These are phyloP conservation scores for Corymbia calophylla DNA, from an alignment of 441 rosid species.

Conservation along the genomic window DNA sequence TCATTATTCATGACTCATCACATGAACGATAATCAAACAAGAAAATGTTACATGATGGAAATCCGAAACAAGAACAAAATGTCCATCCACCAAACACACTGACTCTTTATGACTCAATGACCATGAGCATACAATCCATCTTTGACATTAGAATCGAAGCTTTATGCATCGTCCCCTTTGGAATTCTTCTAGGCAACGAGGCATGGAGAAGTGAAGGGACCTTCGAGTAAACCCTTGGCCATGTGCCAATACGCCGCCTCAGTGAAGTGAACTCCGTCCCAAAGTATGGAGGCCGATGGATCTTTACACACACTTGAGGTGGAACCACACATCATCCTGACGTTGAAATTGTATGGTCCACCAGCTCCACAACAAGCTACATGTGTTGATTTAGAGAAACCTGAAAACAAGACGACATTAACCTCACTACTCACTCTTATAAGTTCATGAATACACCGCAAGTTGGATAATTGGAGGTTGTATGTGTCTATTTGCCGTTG, in stretches of 20 bases:
- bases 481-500: not conserved
- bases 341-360: not conserved
- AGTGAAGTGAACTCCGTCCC: conserved; percentile 79
- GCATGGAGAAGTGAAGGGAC: conserved; percentile 34
- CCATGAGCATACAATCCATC: not conserved
- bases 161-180: not conserved
- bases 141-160: not conserved
- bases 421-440: not conserved
- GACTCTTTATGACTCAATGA: not conserved
- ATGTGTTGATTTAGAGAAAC: not conserved
- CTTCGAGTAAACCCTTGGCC: conserved; percentile 20
- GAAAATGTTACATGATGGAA: not conserved
- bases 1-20: not conserved
- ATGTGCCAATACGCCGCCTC: conserved; percentile 26
- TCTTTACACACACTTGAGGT: conserved; percentile 19
- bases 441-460: not conserved
- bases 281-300: conserved; percentile 39
- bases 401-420: not conserved
- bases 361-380: not conserved
- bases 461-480: not conserved
- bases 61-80: not conserved
- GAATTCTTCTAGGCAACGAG: not conserved
- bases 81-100: not conserved
- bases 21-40: not conserved
- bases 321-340: not conserved